Evolutionary conservation across 2,329 filamentous ascomycete species (phyloP).

Genomic region (Aspergillus vadensis): DNA sequence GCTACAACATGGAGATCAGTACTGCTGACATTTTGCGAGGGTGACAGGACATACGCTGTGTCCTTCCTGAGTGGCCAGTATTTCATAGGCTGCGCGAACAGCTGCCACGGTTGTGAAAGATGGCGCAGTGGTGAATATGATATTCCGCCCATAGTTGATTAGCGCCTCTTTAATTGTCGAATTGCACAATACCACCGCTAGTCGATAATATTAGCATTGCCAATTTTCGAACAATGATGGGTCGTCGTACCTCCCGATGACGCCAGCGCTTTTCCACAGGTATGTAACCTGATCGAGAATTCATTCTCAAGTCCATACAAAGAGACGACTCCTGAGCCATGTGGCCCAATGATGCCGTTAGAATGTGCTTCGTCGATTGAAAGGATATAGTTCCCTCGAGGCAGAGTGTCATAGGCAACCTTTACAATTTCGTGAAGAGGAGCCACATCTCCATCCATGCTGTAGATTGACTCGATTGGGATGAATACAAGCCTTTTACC

Average conservation of each 20-base stretch:
- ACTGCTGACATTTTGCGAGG: background rate
- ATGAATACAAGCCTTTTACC: conserved; percentile 39
- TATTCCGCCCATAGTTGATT: conserved; percentile 15
- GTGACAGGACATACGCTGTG: conserved; percentile 9
- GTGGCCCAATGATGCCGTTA: conserved; percentile 18
- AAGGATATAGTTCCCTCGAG: conserved; percentile 26
- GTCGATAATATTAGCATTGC: background rate
- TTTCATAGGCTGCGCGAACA: conserved; percentile 15
- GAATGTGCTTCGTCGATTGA: conserved; percentile 24
- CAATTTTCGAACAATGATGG: background rate
- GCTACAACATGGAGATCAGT: conserved; percentile 3
- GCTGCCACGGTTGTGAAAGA: conserved; percentile 14
- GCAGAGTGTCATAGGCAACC: conserved; percentile 17
- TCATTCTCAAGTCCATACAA: conserved; percentile 32
- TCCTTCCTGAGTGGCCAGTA: conserved; percentile 13
- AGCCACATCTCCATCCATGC: conserved; percentile 52
- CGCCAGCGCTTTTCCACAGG: conserved; percentile 30
- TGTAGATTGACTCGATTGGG: conserved; percentile 48
- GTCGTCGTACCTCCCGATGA: conserved; percentile 28
- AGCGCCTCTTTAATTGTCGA: conserved; percentile 13
- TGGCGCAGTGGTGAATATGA: conserved; percentile 18
- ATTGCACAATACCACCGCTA: conserved; percentile 14
- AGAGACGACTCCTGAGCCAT: conserved; percentile 22
- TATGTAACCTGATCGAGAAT: conserved; percentile 30
- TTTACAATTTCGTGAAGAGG: conserved; percentile 18